Percentiles rank a stretch among this genome's conserved stretches.
Evolutionary conservation across 306 rosid species (phyloP).

Genomic region (Oxytropis ochrocephala): DNA sequence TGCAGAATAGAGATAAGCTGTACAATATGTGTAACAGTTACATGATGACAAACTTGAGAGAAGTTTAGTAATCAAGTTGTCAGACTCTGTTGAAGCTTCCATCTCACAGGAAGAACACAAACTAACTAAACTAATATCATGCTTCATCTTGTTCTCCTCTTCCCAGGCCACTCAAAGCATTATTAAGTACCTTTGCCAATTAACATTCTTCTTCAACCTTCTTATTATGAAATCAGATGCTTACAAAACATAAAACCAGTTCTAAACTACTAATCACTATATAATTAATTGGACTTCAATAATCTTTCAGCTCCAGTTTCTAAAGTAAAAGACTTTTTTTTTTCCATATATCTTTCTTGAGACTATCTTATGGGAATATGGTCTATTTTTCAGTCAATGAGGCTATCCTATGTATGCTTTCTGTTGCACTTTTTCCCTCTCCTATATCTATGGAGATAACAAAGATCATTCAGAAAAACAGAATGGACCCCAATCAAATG

Average conservation of each 20-base stretch:
- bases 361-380: too few relatives aligned
- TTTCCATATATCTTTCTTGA: too few relatives aligned
- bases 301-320: too few relatives aligned
- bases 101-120: background rate
- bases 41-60: conserved; percentile 1
- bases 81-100: background rate
- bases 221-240: background rate
- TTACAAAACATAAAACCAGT: background rate
- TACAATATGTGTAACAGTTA: background rate
- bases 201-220: background rate
- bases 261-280: background rate
- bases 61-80: background rate
- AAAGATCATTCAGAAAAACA: background rate
- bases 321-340: too few relatives aligned
- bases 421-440: background rate
- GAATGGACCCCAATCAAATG: background rate
- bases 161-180: too few relatives aligned
- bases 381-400: background rate
- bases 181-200: too few relatives aligned
- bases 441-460: background rate
- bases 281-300: background rate
- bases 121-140: too few relatives aligned
- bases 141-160: too few relatives aligned
- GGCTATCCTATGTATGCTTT: background rate
- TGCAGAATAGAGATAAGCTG: background rate